A percentile compares a stretch with the other conserved stretches of the same genome.
These are phyloP conservation scores for Thamnidium elegans DNA, from an alignment of 192 early-diverging fungal genomes.

Conservation along the genomic window DNA sequence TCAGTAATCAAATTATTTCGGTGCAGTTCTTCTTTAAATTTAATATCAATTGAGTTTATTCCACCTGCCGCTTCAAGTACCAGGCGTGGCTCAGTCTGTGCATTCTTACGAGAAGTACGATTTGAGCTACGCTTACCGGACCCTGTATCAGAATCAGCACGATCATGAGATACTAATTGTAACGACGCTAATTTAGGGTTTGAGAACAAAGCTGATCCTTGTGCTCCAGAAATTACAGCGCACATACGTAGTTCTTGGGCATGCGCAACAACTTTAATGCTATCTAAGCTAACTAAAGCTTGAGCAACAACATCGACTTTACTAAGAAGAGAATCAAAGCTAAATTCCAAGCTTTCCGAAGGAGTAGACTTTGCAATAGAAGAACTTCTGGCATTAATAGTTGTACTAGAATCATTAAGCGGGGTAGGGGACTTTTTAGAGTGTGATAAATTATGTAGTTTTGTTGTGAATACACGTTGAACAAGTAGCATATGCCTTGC, in stretches of 20 bases:
- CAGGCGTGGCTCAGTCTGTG: not conserved
- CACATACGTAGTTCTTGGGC: constrained; percentile 45
- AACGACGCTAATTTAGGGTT: constrained; percentile 31
- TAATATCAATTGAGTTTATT: constrained; percentile 11
- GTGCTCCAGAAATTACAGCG: constrained; percentile 40
- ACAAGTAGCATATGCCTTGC: constrained; percentile 53
- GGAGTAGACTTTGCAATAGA: not conserved
- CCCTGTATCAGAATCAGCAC: constrained; percentile 32
- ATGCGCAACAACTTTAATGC: constrained; percentile 40
- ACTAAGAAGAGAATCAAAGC: constrained; percentile 19
- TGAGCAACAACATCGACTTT: constrained; percentile 48
- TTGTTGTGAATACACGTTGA: constrained; percentile 50
- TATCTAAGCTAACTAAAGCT: constrained; percentile 41
- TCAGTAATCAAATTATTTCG: not conserved
- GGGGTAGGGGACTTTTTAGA: not conserved
- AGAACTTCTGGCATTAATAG: not conserved
- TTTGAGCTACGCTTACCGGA: constrained; percentile 33
- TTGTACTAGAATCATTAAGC: not conserved
- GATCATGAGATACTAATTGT: not conserved
- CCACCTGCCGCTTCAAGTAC: constrained; percentile 17
- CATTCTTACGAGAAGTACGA: constrained; percentile 13
- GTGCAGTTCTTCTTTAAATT: constrained; percentile 10
- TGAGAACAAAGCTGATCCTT: constrained; percentile 43
- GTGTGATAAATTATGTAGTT: constrained; percentile 32
- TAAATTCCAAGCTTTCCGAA: constrained; percentile 14